A percentile compares a stretch with the other conserved stretches of the same genome.
These are phyloP conservation scores for Candida rishiriensis DNA, from an alignment of 805 yeast species.

Conservation along the genomic window DNA sequence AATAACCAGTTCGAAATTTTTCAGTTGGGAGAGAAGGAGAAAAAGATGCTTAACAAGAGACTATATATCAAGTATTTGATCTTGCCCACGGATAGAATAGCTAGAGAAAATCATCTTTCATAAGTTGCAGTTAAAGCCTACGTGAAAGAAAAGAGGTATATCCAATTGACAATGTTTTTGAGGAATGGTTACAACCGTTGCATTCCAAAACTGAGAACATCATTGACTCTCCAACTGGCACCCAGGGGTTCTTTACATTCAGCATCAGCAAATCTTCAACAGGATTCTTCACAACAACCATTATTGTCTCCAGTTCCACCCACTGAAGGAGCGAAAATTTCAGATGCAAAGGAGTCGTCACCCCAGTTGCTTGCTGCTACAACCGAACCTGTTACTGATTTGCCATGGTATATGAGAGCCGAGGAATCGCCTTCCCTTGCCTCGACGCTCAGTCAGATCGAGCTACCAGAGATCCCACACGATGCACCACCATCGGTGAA, in stretches of 20 bases:
- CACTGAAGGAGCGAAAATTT: not conserved
- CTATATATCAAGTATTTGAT: too few species aligned
- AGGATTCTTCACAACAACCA: not conserved
- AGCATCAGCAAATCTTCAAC: not conserved
- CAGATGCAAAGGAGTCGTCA: too few species aligned
- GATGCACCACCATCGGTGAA: conserved; percentile 51
- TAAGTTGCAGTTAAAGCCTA: too few species aligned
- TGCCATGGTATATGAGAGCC: conserved; percentile 33
- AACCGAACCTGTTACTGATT: not conserved
- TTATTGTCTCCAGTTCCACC: not conserved
- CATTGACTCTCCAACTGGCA: too few species aligned
- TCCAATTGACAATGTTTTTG: not conserved
- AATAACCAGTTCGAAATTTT: too few species aligned
- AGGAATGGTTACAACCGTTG: not conserved
- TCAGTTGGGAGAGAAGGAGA: too few species aligned
- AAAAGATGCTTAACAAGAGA: too few species aligned
- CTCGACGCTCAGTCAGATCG: conserved; percentile 22
- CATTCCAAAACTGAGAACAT: not conserved
- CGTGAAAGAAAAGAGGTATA: too few species aligned
- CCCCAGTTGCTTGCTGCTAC: too few species aligned
- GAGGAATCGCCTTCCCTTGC: conserved; percentile 24
- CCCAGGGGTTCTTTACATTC: not conserved
- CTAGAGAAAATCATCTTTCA: too few species aligned
- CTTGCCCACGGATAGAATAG: too few species aligned
- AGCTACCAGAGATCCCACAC: conserved; percentile 56